Percentiles rank a stretch among this genome's conserved stretches.
Evolutionary conservation across 768 basidiomycete species (phyloP).

Genomic region (Steccherinum ochraceum): DNA sequence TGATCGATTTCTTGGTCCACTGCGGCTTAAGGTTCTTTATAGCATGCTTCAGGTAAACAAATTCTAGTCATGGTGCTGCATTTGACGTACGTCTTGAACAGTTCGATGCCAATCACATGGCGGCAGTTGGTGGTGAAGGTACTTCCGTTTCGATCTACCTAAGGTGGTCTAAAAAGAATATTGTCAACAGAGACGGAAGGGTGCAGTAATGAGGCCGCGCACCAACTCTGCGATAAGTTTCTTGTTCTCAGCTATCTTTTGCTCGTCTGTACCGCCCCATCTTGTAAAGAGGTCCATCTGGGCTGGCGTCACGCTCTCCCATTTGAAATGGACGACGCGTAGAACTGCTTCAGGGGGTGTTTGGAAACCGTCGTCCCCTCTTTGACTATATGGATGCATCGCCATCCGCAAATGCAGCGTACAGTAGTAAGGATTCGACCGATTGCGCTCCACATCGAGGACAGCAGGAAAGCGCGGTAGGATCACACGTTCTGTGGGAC

Average conservation of each 20-base stretch:
- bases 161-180: neutral
- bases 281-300: conserved; percentile 54
- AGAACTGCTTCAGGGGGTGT: no score
- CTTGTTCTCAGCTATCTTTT: conserved; percentile 45
- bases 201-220: conserved; percentile 8
- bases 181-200: neutral
- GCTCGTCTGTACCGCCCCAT: conserved; percentile 56
- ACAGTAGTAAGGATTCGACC: no score
- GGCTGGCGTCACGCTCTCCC: conserved; percentile 40
- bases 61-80: no score
- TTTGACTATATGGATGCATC: no score
- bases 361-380: no score
- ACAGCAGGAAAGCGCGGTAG: conserved; percentile 56
- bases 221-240: conserved; percentile 43
- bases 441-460: conserved; percentile 33
- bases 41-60: no score
- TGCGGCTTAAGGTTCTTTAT: no score
- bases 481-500: conserved; percentile 55
- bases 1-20: conserved; percentile 54
- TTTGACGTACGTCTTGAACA: conserved; percentile 55
- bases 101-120: conserved; percentile 51
- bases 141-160: conserved; percentile 30
- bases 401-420: no score
- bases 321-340: conserved; percentile 22
- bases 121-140: conserved; percentile 50